Base-by-base conservation (phyloP, 306 rosid genomes). In the Pyrus bretschneideri region DNA sequence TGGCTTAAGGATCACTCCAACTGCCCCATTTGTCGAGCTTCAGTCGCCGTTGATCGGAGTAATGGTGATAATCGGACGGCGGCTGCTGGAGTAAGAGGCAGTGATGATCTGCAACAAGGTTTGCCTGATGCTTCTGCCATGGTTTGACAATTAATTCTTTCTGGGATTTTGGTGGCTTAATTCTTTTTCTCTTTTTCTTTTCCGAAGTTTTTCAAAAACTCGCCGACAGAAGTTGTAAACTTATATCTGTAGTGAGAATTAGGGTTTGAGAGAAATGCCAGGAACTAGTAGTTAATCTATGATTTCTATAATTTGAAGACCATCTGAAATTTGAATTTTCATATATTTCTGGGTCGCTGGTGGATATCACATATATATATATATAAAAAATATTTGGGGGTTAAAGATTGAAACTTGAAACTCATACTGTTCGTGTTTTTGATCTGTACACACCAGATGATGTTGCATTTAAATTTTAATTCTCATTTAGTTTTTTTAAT, bases 1-100 rank as follows among this genome's bases (percentile, higher is more conserved):
- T 93, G 98, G 98, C 87, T 93, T 19, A 78, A 46, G 3, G 80
- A 85, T 23, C 91, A 89, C 78, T 78, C 91, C 46, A 91, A 83
- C 58, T 93, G 98, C 27, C 98, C 98, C 21, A 81, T 91, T 77
- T 93, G 98, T 51, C 91, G 98, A 4, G 88, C 93, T 42, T 35
- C 75, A 46, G 69, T 92, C 38, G 30, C 84, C 15, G 74, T 62
- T 7, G 86, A 86, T 60, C 73, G 78, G 33, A 70, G 52, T 31
- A 49, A 46, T 45, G 14, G 74, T 11, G 68, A 52, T 22, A 76
- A 29, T 35, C 23, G 60, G 60, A 22, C 77, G 5, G 78, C 74
- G 52, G 68, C 81, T 68, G 75, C 69, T 23, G 61, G 30, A 21
- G 60, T 17, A 18, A 54, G 89, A 78, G 75, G 77, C 3, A 64